phyloP scores from a whole-genome alignment of 352 stramenopile genomes.

The Pythium biforme region DNA sequence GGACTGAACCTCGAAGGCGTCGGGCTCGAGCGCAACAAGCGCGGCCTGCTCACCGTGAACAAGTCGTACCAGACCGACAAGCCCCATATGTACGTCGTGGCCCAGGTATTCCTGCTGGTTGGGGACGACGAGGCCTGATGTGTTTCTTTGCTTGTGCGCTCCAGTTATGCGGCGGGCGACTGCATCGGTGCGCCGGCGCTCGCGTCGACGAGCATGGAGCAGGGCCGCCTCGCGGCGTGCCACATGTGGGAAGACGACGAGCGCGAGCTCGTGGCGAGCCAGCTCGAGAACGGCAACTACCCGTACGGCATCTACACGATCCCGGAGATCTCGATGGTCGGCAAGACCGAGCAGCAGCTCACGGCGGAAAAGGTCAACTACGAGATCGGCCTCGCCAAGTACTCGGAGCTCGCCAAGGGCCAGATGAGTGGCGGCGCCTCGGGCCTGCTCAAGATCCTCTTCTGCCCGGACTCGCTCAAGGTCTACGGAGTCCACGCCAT shows the following conservation, averaged over 20 bases:
- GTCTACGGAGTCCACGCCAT: slow-evolving; percentile 83
- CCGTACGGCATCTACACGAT: slow-evolving; percentile 89
- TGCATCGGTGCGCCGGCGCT: slow-evolving; percentile 89
- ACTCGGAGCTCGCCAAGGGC: slow-evolving; percentile 82
- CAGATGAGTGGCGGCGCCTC: slow-evolving; percentile 82
- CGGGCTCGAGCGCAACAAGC: slow-evolving; percentile 75
- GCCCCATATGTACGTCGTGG: slow-evolving; percentile 74
- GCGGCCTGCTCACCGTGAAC: slow-evolving; percentile 82
- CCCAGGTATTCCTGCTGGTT: not conserved
- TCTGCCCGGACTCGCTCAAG: slow-evolving; percentile 70
- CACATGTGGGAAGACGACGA: slow-evolving; percentile 66
- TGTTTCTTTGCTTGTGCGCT: not conserved
- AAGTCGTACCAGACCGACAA: slow-evolving; percentile 86
- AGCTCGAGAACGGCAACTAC: slow-evolving; percentile 35
- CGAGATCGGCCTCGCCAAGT: slow-evolving; percentile 74
- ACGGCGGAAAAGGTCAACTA: slow-evolving; percentile 74
- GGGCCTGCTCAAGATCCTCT: slow-evolving; percentile 86
- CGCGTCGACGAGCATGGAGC: slow-evolving; percentile 90
- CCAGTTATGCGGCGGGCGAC: slow-evolving; percentile 86
- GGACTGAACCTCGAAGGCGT: slow-evolving; percentile 76
- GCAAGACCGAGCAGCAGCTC: slow-evolving; percentile 87
- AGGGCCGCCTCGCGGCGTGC: slow-evolving; percentile 80
- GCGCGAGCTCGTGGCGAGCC: slow-evolving; percentile 7
- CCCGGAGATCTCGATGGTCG: slow-evolving; percentile 88
- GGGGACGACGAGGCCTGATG: too few relatives aligned